Percentiles rank a stretch among this genome's conserved stretches.
phyloP scores from a whole-genome alignment of 352 stramenopile species.

The Globisporangium acanthophoron region DNA sequence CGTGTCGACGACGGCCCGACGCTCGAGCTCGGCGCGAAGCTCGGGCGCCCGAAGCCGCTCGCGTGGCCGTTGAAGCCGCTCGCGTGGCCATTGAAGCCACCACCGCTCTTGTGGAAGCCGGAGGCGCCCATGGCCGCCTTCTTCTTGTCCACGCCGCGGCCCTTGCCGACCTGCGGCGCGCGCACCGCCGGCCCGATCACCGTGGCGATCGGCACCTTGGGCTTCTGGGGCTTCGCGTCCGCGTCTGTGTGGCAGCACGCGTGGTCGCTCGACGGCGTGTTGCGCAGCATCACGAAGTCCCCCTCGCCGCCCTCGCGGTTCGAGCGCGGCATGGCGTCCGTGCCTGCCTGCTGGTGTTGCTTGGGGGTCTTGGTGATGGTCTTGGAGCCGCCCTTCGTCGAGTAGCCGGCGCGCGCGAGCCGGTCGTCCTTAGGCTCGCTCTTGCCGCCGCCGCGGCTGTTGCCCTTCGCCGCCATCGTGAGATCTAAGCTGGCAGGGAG shows the following conservation, averaged over 20 bases:
- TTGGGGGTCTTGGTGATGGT: conserved; percentile 4
- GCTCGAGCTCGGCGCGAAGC: conserved; percentile 21
- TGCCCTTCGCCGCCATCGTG: conserved; percentile 1
- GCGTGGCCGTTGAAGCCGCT: conserved; percentile 9
- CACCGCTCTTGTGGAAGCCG: not conserved
- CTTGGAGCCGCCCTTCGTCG: conserved; percentile 1
- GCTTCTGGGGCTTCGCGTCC: conserved; percentile 1
- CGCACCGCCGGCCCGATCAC: conserved; percentile 14
- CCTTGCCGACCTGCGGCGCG: conserved; percentile 5
- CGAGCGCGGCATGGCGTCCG: conserved; percentile 13
- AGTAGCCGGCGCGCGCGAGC: conserved; percentile 7
- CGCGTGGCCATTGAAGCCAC: not conserved
- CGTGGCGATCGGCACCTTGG: conserved; percentile 17
- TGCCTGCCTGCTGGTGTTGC: not conserved
- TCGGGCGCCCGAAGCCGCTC: conserved; percentile 13
- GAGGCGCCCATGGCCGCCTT: not conserved
- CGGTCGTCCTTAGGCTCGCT: conserved; percentile 2
- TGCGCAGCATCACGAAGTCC: conserved; percentile 14
- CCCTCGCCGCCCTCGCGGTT: conserved; percentile 6
- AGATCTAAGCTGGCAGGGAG: not conserved
- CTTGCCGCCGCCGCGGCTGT: conserved; percentile 3
- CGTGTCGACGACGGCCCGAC: conserved; percentile 11
- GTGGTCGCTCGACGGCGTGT: conserved; percentile 24
- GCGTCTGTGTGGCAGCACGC: conserved; percentile 9
- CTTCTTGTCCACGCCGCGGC: conserved; percentile 3